Conservation (phyloP, 1,139 yeast genomes). For the Pichia sp. region DNA sequence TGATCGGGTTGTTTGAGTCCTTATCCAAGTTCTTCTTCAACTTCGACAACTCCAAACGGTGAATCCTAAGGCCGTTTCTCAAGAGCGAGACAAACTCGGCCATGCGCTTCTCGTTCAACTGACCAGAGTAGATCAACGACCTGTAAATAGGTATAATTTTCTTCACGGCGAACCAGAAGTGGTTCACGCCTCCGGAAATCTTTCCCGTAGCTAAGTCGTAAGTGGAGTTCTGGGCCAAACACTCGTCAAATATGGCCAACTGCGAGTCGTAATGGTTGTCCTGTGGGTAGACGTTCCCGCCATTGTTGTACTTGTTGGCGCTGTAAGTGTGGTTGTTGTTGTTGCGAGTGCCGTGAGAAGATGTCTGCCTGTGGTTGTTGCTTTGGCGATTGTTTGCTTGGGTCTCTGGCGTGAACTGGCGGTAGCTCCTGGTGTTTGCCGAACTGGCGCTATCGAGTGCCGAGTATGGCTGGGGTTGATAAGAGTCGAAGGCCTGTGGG, state of each 20-base stretch:
- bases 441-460: not conserved
- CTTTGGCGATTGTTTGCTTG: not conserved
- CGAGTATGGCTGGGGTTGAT: not conserved
- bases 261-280: constrained; percentile 6
- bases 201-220: constrained; percentile 33
- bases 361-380: constrained; percentile 1
- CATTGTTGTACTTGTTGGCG: not conserved
- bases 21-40: constrained; percentile 51
- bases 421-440: too few relatives aligned
- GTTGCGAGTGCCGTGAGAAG: not conserved
- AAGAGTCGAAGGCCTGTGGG: not conserved
- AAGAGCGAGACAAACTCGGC: constrained; percentile 43
- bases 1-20: constrained; percentile 49
- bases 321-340: not conserved
- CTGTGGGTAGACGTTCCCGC: not conserved
- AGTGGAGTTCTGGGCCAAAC: constrained; percentile 39
- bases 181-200: constrained; percentile 29
- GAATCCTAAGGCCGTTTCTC: constrained; percentile 48
- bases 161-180: constrained; percentile 44
- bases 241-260: constrained; percentile 38
- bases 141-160: constrained; percentile 45
- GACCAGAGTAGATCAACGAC: constrained; percentile 40
- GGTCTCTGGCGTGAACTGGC: too few relatives aligned
- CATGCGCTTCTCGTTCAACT: constrained; percentile 40
- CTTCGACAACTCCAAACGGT: constrained; percentile 45